Evolutionary conservation across 805 yeast species (phyloP).

Genomic region (Wickerhamiella bombiphila): DNA sequence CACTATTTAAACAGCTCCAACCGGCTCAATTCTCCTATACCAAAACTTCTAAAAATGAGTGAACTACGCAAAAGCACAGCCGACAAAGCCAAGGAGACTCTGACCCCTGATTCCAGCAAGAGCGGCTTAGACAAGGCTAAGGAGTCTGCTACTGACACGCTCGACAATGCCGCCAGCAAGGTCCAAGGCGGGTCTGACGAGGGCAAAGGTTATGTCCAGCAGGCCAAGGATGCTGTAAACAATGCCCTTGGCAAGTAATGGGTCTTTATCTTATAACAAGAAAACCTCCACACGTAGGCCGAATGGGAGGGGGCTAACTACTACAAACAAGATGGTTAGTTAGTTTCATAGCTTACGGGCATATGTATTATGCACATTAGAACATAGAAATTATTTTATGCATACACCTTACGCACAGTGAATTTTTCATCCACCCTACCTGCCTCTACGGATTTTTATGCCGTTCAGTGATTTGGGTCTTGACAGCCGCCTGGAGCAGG

Average conservation of each 20-base stretch:
- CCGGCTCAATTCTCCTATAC: too few relatives aligned
- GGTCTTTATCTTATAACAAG: too few relatives aligned
- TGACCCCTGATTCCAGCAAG: constrained; percentile 61
- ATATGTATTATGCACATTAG: too few relatives aligned
- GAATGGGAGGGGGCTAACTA: too few relatives aligned
- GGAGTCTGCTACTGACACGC: constrained; percentile 50
- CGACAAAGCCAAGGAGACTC: constrained; percentile 50
- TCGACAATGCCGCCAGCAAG: constrained; percentile 46
- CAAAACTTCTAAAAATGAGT: constrained; percentile 16
- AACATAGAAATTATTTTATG: too few relatives aligned
- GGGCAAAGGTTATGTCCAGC: constrained; percentile 36
- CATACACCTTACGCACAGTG: too few relatives aligned
- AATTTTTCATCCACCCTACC: too few relatives aligned
- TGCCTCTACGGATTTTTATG: too few relatives aligned
- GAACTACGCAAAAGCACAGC: constrained; percentile 53
- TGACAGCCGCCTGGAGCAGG: constrained; percentile 74
- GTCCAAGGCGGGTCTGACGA: constrained; percentile 38
- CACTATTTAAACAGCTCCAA: too few relatives aligned
- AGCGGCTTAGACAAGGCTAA: constrained; percentile 47
- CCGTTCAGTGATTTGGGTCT: constrained; percentile 60
- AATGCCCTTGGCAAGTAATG: constrained; percentile 13
- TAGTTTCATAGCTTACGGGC: too few relatives aligned
- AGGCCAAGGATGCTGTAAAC: constrained; percentile 27
- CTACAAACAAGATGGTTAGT: too few relatives aligned
- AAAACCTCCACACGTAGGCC: too few relatives aligned